A percentile compares a stretch with the other conserved stretches of the same genome.
Evolutionary conservation across 108 stramenopile genomes (phyloP).

Genomic region (Hondaea fermentalgiana): DNA sequence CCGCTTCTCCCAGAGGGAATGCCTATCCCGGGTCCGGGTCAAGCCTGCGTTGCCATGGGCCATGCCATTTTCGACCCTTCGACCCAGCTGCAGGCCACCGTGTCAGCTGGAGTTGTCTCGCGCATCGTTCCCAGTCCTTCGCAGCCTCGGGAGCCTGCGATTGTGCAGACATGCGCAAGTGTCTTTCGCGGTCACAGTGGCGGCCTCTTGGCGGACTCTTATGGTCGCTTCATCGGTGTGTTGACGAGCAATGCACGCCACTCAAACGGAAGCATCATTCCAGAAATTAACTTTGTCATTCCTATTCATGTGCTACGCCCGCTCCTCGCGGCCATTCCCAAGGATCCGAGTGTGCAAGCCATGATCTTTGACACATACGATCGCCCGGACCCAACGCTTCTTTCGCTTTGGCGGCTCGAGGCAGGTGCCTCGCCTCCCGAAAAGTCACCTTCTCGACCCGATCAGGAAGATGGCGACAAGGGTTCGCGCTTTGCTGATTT

Average conservation of each 20-base stretch:
- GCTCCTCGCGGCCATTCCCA: background rate
- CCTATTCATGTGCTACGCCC: background rate
- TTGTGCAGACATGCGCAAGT: background rate
- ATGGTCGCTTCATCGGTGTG: background rate
- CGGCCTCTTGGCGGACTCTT: background rate
- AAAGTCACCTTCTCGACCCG: too few species aligned
- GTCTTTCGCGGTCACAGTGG: conserved; percentile 15
- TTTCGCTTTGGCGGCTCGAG: background rate
- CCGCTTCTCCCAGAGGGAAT: background rate
- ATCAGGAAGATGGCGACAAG: background rate
- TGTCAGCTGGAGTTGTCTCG: background rate
- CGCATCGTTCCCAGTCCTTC: background rate
- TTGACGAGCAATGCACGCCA: conserved; percentile 13
- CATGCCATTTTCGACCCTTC: conserved; percentile 9
- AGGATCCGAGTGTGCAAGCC: background rate
- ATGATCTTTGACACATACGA: background rate
- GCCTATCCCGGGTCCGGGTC: background rate
- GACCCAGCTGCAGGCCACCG: background rate
- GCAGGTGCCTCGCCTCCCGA: background rate
- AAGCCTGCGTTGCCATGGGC: background rate
- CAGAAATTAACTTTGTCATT: background rate
- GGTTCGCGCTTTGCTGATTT: background rate
- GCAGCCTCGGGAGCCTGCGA: background rate
- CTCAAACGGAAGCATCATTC: conserved; percentile 10
- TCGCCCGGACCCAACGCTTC: background rate